Evolutionary conservation across 179 eudicot species (phyloP), one percentile per base, ranked within the genome.

Genomic region (Heliamphora pulchella): DNA sequence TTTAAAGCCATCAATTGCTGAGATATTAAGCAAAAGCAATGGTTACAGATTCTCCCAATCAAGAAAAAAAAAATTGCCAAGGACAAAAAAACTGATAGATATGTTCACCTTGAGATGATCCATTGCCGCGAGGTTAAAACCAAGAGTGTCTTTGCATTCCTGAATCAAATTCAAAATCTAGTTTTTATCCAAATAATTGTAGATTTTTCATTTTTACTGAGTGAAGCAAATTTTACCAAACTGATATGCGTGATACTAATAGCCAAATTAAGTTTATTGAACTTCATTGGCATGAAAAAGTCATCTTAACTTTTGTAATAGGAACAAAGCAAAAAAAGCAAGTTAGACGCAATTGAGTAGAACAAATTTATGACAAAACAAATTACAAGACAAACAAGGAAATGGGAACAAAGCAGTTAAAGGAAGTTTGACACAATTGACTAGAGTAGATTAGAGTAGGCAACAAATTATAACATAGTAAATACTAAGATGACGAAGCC

Each of bases 61-160:
- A 31, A 31, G 43, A 46, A 55, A 15, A 10, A 47, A 74, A 77
- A 31, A 70, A 11, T 39, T 14, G 22, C 44, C 17, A 59, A 17
- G 5, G 11, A 78, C 20, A 62, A 22, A 51, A 46, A 3, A 50
- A 46, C 2, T 43, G 5, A 39, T 57, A 55, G 79, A 41, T 41
- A 53, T 71, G 82, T 80, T 81, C 80, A 94, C 99, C 97, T 88
- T 90, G 57, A 94, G 82, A 83, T 96, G 99, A 82, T 92, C 96
- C 99, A 96, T 94, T 10, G 97, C 99, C 18, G 99, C 99, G 39
- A 94, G 88, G 87, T 96, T 96, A 78, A 87, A 92, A 5, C 99
- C 99, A 75, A 96, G 80, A 53, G 91, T 92, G 83, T 96, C 99
- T 80, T 94, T 96, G 88, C 96, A 91, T 85, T 84, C 93, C 99